Evolutionary conservation across 306 rosid species (phyloP).

Genomic region (Albizia julibrissin): DNA sequence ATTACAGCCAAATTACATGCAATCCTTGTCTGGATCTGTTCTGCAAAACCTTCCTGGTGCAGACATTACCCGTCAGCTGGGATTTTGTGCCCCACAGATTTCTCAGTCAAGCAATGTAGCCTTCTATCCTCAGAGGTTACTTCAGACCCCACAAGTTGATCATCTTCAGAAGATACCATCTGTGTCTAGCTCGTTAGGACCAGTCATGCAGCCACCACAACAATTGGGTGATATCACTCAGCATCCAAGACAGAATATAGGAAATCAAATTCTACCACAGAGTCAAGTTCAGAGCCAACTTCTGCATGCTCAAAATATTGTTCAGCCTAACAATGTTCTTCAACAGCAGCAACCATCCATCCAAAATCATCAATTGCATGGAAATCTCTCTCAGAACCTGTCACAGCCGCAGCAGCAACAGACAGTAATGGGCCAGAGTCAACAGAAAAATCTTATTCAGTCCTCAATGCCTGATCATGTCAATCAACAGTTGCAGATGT

Average conservation of each 20-base stretch:
- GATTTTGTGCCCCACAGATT: slow-evolving; percentile 61
- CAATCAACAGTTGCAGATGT: slow-evolving; percentile 65
- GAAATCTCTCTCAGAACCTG: slow-evolving; percentile 61
- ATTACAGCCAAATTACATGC: slow-evolving; percentile 68
- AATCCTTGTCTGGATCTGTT: slow-evolving; percentile 64
- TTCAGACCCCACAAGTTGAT: slow-evolving; percentile 73
- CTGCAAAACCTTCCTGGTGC: slow-evolving; percentile 67
- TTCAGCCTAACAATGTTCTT: slow-evolving; percentile 52
- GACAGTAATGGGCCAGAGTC: slow-evolving; percentile 58
- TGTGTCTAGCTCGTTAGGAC: slow-evolving; percentile 50
- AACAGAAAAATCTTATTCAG: slow-evolving; percentile 61
- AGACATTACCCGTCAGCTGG: slow-evolving; percentile 75
- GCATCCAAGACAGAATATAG: slow-evolving; percentile 56
- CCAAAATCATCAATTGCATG: slow-evolving; percentile 68
- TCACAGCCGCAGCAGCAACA: slow-evolving; percentile 59
- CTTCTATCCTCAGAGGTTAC: slow-evolving; percentile 61
- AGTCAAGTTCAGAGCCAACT: slow-evolving; percentile 71
- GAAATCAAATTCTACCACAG: slow-evolving; percentile 59
- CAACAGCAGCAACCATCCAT: slow-evolving; percentile 69
- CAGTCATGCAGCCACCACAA: slow-evolving; percentile 57
- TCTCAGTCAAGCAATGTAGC: slow-evolving; percentile 61
- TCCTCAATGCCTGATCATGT: slow-evolving; percentile 59
- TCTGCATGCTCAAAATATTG: slow-evolving; percentile 68
- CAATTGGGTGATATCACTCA: slow-evolving; percentile 63
- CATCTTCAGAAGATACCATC: slow-evolving; percentile 67